Evolutionary conservation across 2,329 filamentous ascomycete species (phyloP), one percentile per base, ranked within the genome.

Genomic region (Plectosphaerella plurivora): DNA sequence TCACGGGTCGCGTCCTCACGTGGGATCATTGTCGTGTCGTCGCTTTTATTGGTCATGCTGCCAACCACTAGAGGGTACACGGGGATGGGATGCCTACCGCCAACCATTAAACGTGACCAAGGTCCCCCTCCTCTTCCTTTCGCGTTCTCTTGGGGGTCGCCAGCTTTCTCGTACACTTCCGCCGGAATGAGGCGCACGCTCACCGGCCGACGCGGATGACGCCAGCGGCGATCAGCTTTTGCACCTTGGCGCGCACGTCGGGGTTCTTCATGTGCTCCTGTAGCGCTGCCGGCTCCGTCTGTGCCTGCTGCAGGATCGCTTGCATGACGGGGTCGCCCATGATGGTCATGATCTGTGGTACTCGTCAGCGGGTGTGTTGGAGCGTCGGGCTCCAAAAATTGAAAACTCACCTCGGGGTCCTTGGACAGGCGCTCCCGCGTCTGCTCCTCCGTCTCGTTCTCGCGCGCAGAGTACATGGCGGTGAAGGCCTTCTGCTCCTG

Each of bases 291-390:
- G 94, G 94, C 65, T 99, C 89, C 51, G 84, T 85, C 79, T 97
- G 96, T 45, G 94, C 94, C 75, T 99, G 94, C 70, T 97, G 92
- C 52, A 97, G 83, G 60, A 97, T 97, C 60, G 88, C 88, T 75
- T 99, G 91, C 93, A 99, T 97, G 66, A 99, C 87, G 15, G 94
- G 94, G 66, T 99, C 94, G 70, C 92, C 87, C 73, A 97, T 89
- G 65, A 97, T 93, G 57, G 78, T 73, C 82, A 95, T 89, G 68
- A 97, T 96, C 86, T 78, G 61, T 41, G 42, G 10, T 18, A 36
- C 3, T 50, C 48, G 62, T 73, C 60, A 70, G 64, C 50, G 8
- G 20, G 8, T 16, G 47, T 16, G 15, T 16, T 11, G 3, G 10
- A 4, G 8, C 20, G 11, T 25, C 16, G 24, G 37, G 39, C 35